Conservation (phyloP, 305 asterid species). For the Fraxinus xanthoxyloides region DNA sequence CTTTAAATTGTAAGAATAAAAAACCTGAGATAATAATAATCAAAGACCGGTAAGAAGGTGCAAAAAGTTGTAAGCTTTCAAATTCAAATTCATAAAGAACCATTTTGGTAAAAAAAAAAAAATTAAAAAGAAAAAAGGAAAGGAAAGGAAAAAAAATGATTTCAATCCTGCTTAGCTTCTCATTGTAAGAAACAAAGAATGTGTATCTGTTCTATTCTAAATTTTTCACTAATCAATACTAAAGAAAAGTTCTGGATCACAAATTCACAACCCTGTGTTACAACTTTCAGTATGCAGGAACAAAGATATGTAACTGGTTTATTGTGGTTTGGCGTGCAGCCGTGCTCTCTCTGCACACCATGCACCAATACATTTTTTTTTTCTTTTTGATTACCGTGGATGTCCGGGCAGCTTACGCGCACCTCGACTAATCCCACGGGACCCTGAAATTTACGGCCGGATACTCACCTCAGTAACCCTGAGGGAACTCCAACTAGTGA, state of each 20-base stretch:
- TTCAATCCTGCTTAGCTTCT: conserved; percentile 3
- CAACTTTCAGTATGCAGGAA: background rate
- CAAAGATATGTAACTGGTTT: background rate
- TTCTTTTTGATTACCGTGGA: no score
- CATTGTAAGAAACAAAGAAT: background rate
- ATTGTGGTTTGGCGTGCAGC: background rate
- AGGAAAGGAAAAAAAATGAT: background rate
- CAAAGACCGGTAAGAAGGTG: background rate
- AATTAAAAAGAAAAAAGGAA: background rate
- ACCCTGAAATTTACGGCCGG: no score
- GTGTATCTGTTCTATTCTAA: background rate
- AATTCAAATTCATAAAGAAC: background rate
- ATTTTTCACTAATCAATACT: background rate
- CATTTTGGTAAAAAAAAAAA: background rate
- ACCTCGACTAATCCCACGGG: no score
- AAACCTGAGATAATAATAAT: background rate
- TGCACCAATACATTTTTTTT: no score
- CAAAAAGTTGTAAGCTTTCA: background rate
- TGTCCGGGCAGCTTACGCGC: no score
- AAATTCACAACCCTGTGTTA: background rate
- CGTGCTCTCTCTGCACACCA: background rate
- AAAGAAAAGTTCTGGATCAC: background rate
- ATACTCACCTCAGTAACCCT: no score
- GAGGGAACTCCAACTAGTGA: no score
- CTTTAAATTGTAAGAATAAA: background rate